phyloP scores from a whole-genome alignment of 768 basidiomycete genomes.

The Pulveroboletus sp. region DNA sequence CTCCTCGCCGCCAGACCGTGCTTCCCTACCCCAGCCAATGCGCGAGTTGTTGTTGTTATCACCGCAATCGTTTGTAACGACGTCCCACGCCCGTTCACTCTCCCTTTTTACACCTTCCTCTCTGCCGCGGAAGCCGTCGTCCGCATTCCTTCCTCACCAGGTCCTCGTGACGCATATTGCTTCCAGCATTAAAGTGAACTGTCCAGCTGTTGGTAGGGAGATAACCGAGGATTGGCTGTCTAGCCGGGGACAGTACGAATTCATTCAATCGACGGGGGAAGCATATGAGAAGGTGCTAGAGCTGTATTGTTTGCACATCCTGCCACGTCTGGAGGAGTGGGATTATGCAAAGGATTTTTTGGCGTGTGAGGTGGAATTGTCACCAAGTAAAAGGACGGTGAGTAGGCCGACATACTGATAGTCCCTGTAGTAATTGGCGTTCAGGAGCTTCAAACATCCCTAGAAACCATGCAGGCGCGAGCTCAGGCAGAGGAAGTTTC shows the following conservation, averaged over 20 bases:
- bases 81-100: slow-evolving; percentile 62
- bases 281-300: slow-evolving; percentile 75
- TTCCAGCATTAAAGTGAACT: slow-evolving; percentile 63
- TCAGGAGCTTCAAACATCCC: slow-evolving; percentile 32
- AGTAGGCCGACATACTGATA: slow-evolving; percentile 6
- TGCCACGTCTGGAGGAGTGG: slow-evolving; percentile 76
- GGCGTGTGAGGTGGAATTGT: slow-evolving; percentile 65
- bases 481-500: slow-evolving; percentile 28
- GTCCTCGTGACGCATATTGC: slow-evolving; percentile 68
- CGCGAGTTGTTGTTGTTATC: slow-evolving; percentile 53
- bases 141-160: slow-evolving; percentile 63
- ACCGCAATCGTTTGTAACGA: slow-evolving; percentile 52
- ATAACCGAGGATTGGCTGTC: slow-evolving; percentile 82
- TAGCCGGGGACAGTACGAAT: slow-evolving; percentile 41
- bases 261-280: slow-evolving; percentile 35
- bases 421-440: slow-evolving; percentile 5
- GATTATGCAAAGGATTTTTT: slow-evolving; percentile 75
- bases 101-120: slow-evolving; percentile 59
- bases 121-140: slow-evolving; percentile 35
- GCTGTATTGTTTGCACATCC: slow-evolving; percentile 67
- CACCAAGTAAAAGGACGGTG: slow-evolving; percentile 50
- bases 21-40: slow-evolving; percentile 46
- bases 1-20: slow-evolving; percentile 43
- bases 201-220: slow-evolving; percentile 54
- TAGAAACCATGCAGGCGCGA: slow-evolving; percentile 15